These are phyloP conservation scores for Claviceps fusiformis DNA, from an alignment of 2,329 filamentous ascomycete genomes.

Conservation along the genomic window DNA sequence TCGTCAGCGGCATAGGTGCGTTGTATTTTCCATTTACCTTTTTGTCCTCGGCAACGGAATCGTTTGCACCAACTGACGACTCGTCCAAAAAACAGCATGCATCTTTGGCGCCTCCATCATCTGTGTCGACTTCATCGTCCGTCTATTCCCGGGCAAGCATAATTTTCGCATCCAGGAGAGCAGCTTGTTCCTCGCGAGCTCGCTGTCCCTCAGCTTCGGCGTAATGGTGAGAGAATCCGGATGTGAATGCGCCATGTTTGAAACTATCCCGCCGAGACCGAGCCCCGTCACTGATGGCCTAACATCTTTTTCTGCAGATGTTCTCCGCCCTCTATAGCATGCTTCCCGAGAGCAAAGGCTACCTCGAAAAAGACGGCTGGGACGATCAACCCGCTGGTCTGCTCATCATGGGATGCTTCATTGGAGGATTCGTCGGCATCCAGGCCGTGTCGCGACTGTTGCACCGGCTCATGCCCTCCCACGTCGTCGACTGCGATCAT, in stretches of 20 bases:
- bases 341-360: slow-evolving; percentile 72
- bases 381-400: slow-evolving; percentile 54
- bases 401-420: slow-evolving; percentile 55
- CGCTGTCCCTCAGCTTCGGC: slow-evolving; percentile 83
- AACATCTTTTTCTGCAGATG: slow-evolving; percentile 38
- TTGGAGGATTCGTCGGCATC: slow-evolving; percentile 61
- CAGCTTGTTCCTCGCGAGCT: slow-evolving; percentile 74
- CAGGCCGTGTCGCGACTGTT: slow-evolving; percentile 58
- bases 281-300: background rate
- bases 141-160: slow-evolving; percentile 56
- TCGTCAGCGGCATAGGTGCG: slow-evolving; percentile 63
- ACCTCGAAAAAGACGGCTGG: slow-evolving; percentile 57
- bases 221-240: slow-evolving; percentile 57
- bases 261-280: no score
- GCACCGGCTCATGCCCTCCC: slow-evolving; percentile 62
- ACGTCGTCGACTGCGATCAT: slow-evolving; percentile 71
- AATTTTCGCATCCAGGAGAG: slow-evolving; percentile 83
- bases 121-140: slow-evolving; percentile 69
- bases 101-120: slow-evolving; percentile 71
- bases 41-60: background rate
- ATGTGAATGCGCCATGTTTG: background rate
- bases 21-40: slow-evolving; percentile 12
- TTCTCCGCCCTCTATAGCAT: slow-evolving; percentile 90
- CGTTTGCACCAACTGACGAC: background rate
- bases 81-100: slow-evolving; percentile 37